Evolutionary conservation across 768 basidiomycete species (phyloP), one percentile per base, ranked within the genome.

Genomic region (Suillus luteus): DNA sequence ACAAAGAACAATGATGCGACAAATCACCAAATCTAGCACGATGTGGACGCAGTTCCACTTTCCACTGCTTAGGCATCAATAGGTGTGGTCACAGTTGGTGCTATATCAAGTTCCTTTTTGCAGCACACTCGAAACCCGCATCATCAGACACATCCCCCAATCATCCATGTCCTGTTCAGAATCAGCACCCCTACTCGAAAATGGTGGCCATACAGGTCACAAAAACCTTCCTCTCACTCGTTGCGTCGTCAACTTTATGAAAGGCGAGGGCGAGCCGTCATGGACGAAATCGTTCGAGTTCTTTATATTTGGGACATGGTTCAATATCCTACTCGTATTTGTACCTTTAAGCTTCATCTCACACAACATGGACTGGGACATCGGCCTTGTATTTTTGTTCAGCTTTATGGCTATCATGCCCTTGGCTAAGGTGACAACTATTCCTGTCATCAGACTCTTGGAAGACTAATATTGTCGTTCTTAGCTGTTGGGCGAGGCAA

Each of bases 331-430:
- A 62, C 85, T 96, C 59, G 73, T 95, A 55, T 91, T 91, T 65
- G 84, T 95, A 11, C 95, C 95, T 35, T 77, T 96, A 66, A 85
- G 86, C 67, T 75, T 86, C 49, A 64, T 87, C 14, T 80, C 91
- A 27, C 86, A 92, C 75, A 80, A 85, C 67, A 72, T 85, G 19
- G 70, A 85, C 69, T 93, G 90, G 90, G 92, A 92, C 81, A 87
- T 86, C 35, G 86, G 84, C n/a, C 76, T 88, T n/a, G 85, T 88
- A 12, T 92, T 92, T 68, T 75, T 75, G 4, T 90, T 91, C 75
- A 88, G 87, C 66, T 94, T 94, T 72, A 69, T 92, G 48, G 91
- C 93, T 15, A 93, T 95, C 69, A 80, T 95, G 62, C 95, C 95
- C 40, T 83, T 96, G 35, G 95, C 43, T 19, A 19, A 19, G 43